Evolutionary conservation across 2,329 filamentous ascomycete genomes (phyloP), one percentile per base, ranked within the genome.

Genomic region (Xylariaceae sp.): DNA sequence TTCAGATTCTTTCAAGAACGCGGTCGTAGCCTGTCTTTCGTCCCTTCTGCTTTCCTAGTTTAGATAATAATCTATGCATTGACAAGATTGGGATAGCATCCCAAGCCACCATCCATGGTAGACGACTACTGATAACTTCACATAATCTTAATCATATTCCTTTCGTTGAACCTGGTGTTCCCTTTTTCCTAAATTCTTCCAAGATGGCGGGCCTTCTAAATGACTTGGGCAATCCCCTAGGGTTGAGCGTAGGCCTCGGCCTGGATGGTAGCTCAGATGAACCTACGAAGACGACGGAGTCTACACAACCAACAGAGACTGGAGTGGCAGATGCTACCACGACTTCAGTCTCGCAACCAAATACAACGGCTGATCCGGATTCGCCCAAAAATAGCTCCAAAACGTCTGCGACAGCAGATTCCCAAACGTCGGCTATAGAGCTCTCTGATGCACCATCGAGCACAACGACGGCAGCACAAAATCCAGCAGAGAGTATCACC

Each of bases 131-230:
- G 20, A 55, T 54, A 40, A 42, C 41, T 24, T 40, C 27, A 20
- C 29, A 23, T 56, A 44, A 26, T 48, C 20, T 53, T 13, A 29
- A 46, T 60, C 37, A 21, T 40, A 36, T 65, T 64, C 55, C 15
- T 20, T 67, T 66, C 64, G 55, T 61, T 57, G 63, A 55, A 67
- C 64, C 65, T 64, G 65, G 65, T 59, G 65, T 67, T 66, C 65
- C 56, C 33, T 29, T 43, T 29, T 53, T 62, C 26, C 49, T 53
- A 32, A 53, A 59, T 45, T 51, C 27, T 42, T 59, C 50, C 41
- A 66, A 50, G 37, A 68, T 68, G 66, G 64, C 66, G 55, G 66
- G 66, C 58, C 64, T 63, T 63, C 49, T 65, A 45, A 53, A 58
- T 47, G 54, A 52, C 35, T 50, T 66, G 51, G 64, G 63, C 20